A percentile compares a stretch with the other conserved stretches of the same genome.
Conservation (phyloP, 1,284 basidiomycete genomes). For the Agroathelia rolfsii region DNA sequence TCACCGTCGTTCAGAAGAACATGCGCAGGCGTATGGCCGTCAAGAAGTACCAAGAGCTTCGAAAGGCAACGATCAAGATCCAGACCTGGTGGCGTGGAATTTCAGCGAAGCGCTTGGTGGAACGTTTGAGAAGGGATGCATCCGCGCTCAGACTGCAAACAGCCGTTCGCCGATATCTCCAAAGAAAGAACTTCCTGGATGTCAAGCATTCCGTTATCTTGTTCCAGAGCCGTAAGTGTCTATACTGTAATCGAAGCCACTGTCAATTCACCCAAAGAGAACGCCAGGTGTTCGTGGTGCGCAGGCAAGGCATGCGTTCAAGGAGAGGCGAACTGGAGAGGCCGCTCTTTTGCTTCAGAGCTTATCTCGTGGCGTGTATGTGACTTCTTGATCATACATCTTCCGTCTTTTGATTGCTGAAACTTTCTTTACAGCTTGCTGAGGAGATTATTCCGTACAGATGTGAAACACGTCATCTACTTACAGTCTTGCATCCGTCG, state of each 20-base stretch:
- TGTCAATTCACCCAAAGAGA: conserved; percentile 8
- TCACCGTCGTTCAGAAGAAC: conserved; percentile 97
- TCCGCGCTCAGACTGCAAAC: conserved; percentile 77
- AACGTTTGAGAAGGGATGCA: conserved; percentile 61
- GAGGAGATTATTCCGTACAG: conserved; percentile 52
- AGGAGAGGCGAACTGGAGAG: conserved; percentile 47
- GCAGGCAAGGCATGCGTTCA: conserved; percentile 61
- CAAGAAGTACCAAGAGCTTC: conserved; percentile 71
- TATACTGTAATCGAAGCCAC: not conserved
- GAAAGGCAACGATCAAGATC: conserved; percentile 70
- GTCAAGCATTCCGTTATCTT: conserved; percentile 57
- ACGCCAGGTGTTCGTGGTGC: conserved; percentile 71
- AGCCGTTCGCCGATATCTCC: conserved; percentile 61
- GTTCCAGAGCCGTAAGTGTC: conserved; percentile 77
- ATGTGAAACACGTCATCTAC: conserved; percentile 72
- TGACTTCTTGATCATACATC: conserved; percentile 13
- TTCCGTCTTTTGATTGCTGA: conserved; percentile 10
- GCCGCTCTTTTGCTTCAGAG: conserved; percentile 78
- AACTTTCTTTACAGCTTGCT: conserved; percentile 37
- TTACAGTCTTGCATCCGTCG: conserved; percentile 92
- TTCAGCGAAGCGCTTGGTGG: conserved; percentile 64
- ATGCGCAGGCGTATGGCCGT: conserved; percentile 80
- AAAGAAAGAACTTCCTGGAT: conserved; percentile 62
- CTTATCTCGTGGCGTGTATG: conserved; percentile 82
- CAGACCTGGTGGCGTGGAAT: conserved; percentile 94